Conservation (phyloP, 495 filamentous ascomycete species). For the Penicillium roqueforti region DNA sequence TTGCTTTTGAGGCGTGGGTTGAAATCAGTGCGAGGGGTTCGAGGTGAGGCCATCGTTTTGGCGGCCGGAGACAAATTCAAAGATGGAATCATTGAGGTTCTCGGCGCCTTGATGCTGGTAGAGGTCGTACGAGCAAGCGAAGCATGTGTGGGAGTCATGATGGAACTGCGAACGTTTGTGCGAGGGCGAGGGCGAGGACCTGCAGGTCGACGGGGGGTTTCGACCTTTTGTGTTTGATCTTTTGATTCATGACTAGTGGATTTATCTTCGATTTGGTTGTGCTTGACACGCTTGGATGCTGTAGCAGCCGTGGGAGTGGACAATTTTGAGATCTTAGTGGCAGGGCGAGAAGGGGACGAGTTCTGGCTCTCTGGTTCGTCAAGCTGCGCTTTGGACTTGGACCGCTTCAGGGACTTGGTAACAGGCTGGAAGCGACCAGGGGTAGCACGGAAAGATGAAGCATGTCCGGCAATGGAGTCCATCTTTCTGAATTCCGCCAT, state of each 20-base stretch:
- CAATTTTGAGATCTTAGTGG: constrained; percentile 33
- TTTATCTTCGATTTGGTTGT: constrained; percentile 53
- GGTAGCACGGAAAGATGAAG: constrained; percentile 69
- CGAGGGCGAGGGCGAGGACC: constrained; percentile 35
- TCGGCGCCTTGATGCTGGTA: constrained; percentile 54
- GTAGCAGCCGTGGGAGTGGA: constrained; percentile 17
- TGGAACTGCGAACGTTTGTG: constrained; percentile 38
- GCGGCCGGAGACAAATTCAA: constrained; percentile 44
- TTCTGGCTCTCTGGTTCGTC: constrained; percentile 48
- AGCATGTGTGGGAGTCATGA: constrained; percentile 79
- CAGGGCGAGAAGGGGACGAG: constrained; percentile 34
- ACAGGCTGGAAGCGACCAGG: constrained; percentile 54
- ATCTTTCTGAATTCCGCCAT: constrained; percentile 91
- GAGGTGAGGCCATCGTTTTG: constrained; percentile 42
- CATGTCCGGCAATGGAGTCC: constrained; percentile 86
- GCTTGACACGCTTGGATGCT: constrained; percentile 62
- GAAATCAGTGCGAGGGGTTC: constrained; percentile 45
- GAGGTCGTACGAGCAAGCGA: constrained; percentile 58
- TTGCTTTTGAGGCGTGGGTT: constrained; percentile 43
- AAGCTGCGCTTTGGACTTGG: constrained; percentile 68
- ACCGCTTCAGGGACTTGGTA: constrained; percentile 62
- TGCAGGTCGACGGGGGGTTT: constrained; percentile 41
- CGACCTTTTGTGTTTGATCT: constrained; percentile 19
- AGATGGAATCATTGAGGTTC: constrained; percentile 53
- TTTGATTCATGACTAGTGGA: constrained; percentile 43